A percentile compares a stretch with the other conserved stretches of the same genome.
phyloP scores from a whole-genome alignment of 2,329 filamentous ascomycete species.

The Thielaviopsis euricoi region DNA sequence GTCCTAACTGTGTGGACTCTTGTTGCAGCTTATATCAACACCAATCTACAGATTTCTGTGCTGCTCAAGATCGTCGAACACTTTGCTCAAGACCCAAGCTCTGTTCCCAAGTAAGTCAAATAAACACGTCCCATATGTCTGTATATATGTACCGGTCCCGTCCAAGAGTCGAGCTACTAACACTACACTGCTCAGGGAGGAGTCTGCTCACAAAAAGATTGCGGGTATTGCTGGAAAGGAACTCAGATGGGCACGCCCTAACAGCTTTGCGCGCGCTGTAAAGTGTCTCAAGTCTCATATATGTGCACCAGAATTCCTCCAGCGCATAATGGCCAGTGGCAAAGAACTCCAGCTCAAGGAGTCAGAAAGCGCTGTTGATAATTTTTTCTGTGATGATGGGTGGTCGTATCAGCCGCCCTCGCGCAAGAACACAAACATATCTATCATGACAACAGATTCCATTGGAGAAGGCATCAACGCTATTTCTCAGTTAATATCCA shows the following conservation, averaged over 20 bases:
- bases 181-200: conserved; percentile 25
- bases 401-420: not conserved
- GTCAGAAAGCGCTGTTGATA: not conserved
- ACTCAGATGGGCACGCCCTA: conserved; percentile 27
- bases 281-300: conserved; percentile 8
- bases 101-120: conserved; percentile 11
- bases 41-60: conserved; percentile 27
- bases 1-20: conserved; percentile 34
- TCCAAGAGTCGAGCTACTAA: not conserved
- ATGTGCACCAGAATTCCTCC: conserved; percentile 6
- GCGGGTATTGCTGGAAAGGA: conserved; percentile 40
- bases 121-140: not conserved
- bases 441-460: conserved; percentile 1
- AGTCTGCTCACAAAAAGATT: conserved; percentile 42
- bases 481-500: not conserved
- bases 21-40: conserved; percentile 39
- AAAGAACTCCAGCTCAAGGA: conserved; percentile 1
- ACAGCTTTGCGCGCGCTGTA: conserved; percentile 1
- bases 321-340: not conserved
- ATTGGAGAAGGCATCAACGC: conserved; percentile 5
- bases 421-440: conserved; percentile 1
- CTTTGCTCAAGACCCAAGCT: conserved; percentile 8
- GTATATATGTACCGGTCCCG: no score
- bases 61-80: conserved; percentile 10
- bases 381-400: not conserved